phyloP scores from a whole-genome alignment of 805 yeast genomes.

The Yamadazyma sp. region DNA sequence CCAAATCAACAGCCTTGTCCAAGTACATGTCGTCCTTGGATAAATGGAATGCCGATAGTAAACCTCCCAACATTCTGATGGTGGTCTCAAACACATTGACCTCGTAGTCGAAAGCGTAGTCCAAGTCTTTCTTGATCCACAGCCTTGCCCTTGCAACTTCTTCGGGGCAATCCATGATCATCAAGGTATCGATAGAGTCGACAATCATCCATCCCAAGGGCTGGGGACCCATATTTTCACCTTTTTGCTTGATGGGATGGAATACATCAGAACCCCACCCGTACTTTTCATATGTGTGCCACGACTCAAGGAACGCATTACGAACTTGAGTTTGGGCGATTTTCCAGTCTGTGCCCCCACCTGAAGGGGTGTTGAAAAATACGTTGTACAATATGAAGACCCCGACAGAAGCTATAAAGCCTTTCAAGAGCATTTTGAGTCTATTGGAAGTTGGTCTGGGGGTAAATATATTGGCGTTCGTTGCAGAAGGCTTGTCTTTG shows the following conservation, averaged over 20 bases:
- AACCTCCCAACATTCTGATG: slow-evolving; percentile 89
- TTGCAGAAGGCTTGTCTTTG: slow-evolving; percentile 32
- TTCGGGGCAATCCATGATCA: slow-evolving; percentile 67
- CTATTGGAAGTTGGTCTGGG: slow-evolving; percentile 15
- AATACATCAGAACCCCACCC: slow-evolving; percentile 88
- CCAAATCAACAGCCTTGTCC: slow-evolving; percentile 77
- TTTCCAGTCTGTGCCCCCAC: slow-evolving; percentile 37
- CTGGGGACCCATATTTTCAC: slow-evolving; percentile 71
- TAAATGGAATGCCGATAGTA: slow-evolving; percentile 77
- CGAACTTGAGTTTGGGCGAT: slow-evolving; percentile 57
- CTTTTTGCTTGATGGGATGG: slow-evolving; percentile 60
- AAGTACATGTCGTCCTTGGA: slow-evolving; percentile 68
- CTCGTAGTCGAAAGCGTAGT: slow-evolving; percentile 67
- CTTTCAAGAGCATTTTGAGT: slow-evolving; percentile 42
- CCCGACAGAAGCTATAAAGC: slow-evolving; percentile 37
- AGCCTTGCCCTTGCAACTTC: slow-evolving; percentile 63
- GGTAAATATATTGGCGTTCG: background rate
- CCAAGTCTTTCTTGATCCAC: slow-evolving; percentile 73
- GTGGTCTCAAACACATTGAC: slow-evolving; percentile 94
- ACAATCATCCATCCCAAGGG: slow-evolving; percentile 95
- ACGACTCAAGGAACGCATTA: slow-evolving; percentile 68
- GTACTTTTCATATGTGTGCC: slow-evolving; percentile 70
- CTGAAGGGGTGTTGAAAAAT: slow-evolving; percentile 10
- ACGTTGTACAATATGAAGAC: slow-evolving; percentile 41
- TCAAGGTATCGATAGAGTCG: slow-evolving; percentile 80